Evolutionary conservation across 257 asterid genomes (phyloP), one percentile per base, ranked within the genome.

Genomic region (Henckelia pumila): DNA sequence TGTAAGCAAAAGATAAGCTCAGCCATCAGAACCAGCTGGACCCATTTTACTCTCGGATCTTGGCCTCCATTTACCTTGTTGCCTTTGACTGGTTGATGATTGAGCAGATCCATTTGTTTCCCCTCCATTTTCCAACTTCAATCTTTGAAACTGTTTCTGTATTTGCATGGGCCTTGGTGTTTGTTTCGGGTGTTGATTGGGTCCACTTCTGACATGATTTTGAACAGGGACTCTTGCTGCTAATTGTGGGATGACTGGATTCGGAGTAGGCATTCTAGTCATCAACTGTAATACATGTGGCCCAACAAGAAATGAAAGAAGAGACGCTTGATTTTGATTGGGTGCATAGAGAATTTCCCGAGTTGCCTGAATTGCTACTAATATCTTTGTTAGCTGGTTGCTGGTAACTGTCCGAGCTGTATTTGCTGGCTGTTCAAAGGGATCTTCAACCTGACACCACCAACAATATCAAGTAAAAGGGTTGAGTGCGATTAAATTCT

Each of bases 351-450:
- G 92, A 62, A 71, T 32, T 68, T 72, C 73, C 59, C 57, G 78
- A 58, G 96, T 85, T 63, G 56, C 71, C 75, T 70, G 83, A 64
- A 90, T 75, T 30, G 87, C 85, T 55, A 72, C 85, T 57, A 82
- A 67, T 74, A 93, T 85, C 81, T 74, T 88, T 59, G 8, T 63
- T 28, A 93, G 72, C 32, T 88, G 91, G 40, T 68, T 81, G 7
- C 68, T 71, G 80, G 83, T 68, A 55, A 93, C 91, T 0, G 88
- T 73, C 84, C 97, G 80, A 67, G 97, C 99, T 26, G 95, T 35
- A 81, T 93, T 93, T 10, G 71, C 77, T 20, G 99, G 97, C 75
- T 85, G 95, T 83, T 93, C 99, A 74, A 90, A 93, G 29, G 99
- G 99, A 84, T 93, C 99, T 81, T 93, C 99, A 70, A 93, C 89